A percentile compares a stretch with the other conserved stretches of the same genome.
phyloP scores from a whole-genome alignment of 2,329 filamentous ascomycete species.

The Calonectria pseudoreteaudii region DNA sequence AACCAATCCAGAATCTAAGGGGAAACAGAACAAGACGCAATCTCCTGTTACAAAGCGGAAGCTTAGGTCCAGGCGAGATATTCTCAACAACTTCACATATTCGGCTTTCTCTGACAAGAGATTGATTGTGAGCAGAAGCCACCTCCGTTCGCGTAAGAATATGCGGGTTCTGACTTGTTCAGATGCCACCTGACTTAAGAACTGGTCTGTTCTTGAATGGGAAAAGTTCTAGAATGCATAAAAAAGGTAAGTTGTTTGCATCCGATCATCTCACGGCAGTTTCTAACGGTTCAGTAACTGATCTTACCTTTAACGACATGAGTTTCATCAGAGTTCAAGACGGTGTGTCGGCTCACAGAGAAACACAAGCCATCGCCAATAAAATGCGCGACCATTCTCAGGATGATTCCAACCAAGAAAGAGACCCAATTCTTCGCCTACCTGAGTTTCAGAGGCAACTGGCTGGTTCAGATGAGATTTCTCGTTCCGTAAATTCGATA shows the following conservation, averaged over 20 bases:
- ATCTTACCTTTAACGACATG: conserved; percentile 66
- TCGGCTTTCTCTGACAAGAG: conserved; percentile 58
- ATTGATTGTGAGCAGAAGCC: conserved; percentile 44
- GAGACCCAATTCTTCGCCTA: neutral
- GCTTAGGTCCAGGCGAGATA: conserved; percentile 54
- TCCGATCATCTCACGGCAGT: neutral
- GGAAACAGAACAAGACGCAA: conserved; percentile 14
- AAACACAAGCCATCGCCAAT: neutral
- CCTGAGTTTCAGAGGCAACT: neutral
- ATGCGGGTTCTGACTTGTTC: neutral
- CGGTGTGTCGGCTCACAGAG: conserved; percentile 27
- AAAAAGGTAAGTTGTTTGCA: conserved; percentile 29
- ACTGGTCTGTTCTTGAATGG: conserved; percentile 50
- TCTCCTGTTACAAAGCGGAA: conserved; percentile 40
- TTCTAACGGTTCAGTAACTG: conserved; percentile 53
- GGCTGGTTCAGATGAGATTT: neutral
- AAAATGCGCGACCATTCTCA: conserved; percentile 31
- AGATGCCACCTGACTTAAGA: conserved; percentile 49
- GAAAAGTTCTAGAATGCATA: conserved; percentile 34
- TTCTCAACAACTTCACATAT: conserved; percentile 69
- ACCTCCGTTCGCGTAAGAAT: neutral
- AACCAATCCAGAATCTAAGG: neutral
- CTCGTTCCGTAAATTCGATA: neutral
- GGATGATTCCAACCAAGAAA: neutral
- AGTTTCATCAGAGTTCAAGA: conserved; percentile 49